Evolutionary conservation across 2,329 filamentous ascomycete species (phyloP).

Genomic region (Graphilbum fragrans): DNA sequence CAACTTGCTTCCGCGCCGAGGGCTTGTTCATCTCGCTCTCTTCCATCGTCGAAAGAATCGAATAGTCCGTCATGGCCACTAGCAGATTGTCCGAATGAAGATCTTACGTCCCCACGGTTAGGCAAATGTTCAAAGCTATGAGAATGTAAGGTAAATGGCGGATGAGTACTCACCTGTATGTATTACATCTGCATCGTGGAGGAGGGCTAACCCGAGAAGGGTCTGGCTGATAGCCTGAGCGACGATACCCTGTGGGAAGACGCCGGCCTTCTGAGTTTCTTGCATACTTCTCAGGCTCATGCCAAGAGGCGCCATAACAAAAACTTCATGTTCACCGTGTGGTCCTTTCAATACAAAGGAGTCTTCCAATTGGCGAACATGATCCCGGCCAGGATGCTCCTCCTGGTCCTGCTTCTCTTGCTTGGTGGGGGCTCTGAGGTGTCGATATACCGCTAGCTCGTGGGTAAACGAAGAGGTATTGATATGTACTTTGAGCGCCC

Average conservation of each 20-base stretch:
- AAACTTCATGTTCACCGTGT: conserved; percentile 19
- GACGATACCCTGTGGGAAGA: conserved; percentile 17
- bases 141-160: conserved; percentile 13
- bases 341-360: conserved; percentile 18
- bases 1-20: conserved; percentile 16
- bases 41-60: conserved; percentile 18
- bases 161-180: conserved; percentile 15
- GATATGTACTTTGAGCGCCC: conserved; percentile 21
- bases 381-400: conserved; percentile 16
- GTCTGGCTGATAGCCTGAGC: conserved; percentile 12
- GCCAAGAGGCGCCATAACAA: conserved; percentile 22
- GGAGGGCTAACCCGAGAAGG: conserved; percentile 13
- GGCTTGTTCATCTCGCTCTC: conserved; percentile 18
- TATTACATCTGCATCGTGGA: conserved; percentile 15
- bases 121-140: not conserved
- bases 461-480: conserved; percentile 4
- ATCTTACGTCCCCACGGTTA: too few species aligned
- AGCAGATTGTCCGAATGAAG: conserved; percentile 24
- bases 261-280: conserved; percentile 13
- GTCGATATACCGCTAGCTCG: conserved; percentile 1
- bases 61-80: conserved; percentile 18
- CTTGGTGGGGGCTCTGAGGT: not conserved
- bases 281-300: conserved; percentile 23
- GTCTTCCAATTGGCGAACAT: conserved; percentile 22
- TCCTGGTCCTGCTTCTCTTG: not conserved